These are phyloP conservation scores for Aspergillus quadrilineatus DNA, from an alignment of 2,329 filamentous ascomycete species.

Conservation along the genomic window DNA sequence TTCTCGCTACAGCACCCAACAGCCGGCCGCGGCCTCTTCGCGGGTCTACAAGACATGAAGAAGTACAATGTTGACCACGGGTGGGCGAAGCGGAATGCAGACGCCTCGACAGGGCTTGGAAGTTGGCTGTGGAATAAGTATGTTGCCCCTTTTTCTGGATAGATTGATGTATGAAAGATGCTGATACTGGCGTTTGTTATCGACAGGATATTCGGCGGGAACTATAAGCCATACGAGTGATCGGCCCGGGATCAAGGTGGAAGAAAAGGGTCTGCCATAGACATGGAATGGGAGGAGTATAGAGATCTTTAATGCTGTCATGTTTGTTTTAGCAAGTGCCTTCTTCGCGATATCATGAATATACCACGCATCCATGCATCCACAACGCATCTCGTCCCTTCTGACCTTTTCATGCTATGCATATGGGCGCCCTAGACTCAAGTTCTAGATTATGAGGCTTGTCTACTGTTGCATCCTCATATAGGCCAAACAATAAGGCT, in stretches of 20 bases:
- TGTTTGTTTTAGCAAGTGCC: background rate
- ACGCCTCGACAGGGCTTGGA: constrained; percentile 16
- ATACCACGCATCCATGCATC: too few species aligned
- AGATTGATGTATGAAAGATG: background rate
- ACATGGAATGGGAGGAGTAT: background rate
- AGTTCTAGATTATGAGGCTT: too few species aligned
- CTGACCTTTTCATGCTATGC: too few species aligned
- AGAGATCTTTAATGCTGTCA: background rate
- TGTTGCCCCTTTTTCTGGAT: constrained; percentile 5
- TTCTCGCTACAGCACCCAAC: constrained; percentile 28
- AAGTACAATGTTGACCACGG: constrained; percentile 40
- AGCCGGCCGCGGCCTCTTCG: constrained; percentile 38
- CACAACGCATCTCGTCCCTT: too few species aligned
- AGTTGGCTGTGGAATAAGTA: constrained; percentile 25
- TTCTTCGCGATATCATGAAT: background rate
- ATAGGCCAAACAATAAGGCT: too few species aligned
- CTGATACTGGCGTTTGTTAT: background rate
- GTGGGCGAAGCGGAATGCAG: constrained; percentile 33
- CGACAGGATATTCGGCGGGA: constrained; percentile 9
- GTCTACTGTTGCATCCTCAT: too few species aligned
- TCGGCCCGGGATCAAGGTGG: background rate
- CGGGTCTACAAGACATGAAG: constrained; percentile 40
- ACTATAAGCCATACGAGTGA: constrained; percentile 9
- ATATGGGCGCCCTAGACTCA: too few species aligned
- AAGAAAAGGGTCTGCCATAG: background rate